Conservation (phyloP, 176 grass and related monocot species). For the Zea mays region DNA sequence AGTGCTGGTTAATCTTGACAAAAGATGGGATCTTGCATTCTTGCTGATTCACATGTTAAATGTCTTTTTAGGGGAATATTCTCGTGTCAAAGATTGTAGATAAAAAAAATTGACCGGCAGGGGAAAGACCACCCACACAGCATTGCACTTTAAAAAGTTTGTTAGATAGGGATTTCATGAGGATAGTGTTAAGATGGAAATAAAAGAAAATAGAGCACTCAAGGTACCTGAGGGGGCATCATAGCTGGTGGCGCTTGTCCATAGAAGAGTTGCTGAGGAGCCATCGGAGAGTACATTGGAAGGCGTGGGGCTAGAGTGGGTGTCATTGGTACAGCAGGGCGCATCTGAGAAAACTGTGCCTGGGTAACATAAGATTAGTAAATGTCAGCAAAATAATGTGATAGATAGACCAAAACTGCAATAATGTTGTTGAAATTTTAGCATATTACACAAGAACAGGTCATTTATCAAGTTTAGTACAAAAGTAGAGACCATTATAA, state of each 20-base stretch:
- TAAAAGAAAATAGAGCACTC: not conserved
- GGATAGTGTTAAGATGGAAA: not conserved
- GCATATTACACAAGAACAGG: not conserved
- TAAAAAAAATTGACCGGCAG: not conserved
- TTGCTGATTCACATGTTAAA: not conserved
- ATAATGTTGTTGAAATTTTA: not conserved
- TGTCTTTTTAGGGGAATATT: not conserved
- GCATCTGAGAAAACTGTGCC: constrained; percentile 88
- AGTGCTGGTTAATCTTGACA: constrained; percentile 13
- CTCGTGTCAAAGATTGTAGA: not conserved
- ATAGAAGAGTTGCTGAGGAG: constrained; percentile 89
- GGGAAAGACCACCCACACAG: not conserved
- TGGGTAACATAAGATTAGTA: constrained; percentile 32
- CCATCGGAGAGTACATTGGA: constrained; percentile 76
- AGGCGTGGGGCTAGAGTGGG: constrained; percentile 68
- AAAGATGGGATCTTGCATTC: not conserved
- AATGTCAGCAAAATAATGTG: constrained; percentile 23
- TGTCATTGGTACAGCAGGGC: constrained; percentile 69
- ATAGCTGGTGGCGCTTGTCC: constrained; percentile 77
- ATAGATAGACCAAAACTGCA: not conserved
- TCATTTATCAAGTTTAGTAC: not conserved
- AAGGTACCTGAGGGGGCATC: constrained; percentile 68
- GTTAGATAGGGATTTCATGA: not conserved
- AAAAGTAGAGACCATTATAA: not conserved
- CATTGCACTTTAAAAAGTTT: not conserved